Evolutionary conservation across 83 land plant genomes (phyloP).

Genomic region (Thuja plicata): DNA sequence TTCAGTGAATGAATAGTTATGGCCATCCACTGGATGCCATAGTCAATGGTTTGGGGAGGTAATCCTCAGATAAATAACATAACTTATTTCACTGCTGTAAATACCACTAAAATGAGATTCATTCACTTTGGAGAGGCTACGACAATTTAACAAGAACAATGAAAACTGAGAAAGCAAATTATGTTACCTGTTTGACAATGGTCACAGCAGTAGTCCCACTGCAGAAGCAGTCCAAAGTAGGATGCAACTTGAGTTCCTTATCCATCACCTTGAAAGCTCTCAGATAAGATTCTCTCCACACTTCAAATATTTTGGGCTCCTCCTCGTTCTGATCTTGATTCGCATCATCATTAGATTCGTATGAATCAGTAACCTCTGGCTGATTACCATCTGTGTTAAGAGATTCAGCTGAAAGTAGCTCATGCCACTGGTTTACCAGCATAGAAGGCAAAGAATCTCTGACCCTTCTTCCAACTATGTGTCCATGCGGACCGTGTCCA

Average conservation of each 20-base stretch:
- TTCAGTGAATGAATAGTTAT: no score
- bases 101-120: neutral
- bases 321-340: constrained; percentile 32
- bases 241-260: constrained; percentile 45
- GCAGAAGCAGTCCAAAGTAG: constrained; percentile 46
- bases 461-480: constrained; percentile 81
- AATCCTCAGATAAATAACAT: neutral
- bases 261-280: constrained; percentile 44
- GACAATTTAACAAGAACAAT: neutral
- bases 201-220: constrained; percentile 64
- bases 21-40: no score
- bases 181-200: constrained; percentile 44
- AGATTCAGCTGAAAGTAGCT: constrained; percentile 25
- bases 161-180: neutral
- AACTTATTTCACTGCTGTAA: neutral
- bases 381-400: neutral
- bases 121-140: neutral
- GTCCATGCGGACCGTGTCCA: constrained; percentile 87
- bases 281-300: constrained; percentile 51
- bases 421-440: constrained; percentile 59
- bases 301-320: constrained; percentile 36
- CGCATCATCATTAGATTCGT: neutral
- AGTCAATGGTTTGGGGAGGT: neutral
- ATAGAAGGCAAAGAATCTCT: constrained; percentile 70
- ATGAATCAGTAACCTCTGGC: neutral